A percentile compares a stretch with the other conserved stretches of the same genome.
phyloP scores from a whole-genome alignment of 805 yeast species.

The Candida krabiensis region DNA sequence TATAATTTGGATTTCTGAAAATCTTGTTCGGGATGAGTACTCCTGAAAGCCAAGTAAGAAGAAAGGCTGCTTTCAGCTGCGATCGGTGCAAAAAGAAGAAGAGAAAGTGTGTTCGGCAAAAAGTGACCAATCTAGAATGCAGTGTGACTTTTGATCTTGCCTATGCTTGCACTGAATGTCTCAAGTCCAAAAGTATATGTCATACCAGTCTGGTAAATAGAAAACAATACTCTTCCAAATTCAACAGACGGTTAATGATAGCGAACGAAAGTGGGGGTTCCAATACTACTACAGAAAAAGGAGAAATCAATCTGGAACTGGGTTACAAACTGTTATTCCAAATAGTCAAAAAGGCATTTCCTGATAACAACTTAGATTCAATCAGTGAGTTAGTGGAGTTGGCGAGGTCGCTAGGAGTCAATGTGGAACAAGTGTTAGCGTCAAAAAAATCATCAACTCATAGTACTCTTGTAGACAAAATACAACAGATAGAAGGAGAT shows the following conservation, averaged over 20 bases:
- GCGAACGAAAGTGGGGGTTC: neutral
- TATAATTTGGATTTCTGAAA: too few species aligned
- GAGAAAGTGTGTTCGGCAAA: slow-evolving; percentile 9
- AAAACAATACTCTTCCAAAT: slow-evolving; percentile 1
- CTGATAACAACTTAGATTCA: neutral
- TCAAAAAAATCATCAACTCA: neutral
- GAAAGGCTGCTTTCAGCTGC: slow-evolving; percentile 11
- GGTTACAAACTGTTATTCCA: neutral
- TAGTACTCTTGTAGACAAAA: slow-evolving; percentile 1
- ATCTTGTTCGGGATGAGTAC: too few species aligned
- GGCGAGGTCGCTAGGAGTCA: neutral
- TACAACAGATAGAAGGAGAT: neutral
- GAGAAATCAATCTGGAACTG: neutral
- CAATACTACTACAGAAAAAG: neutral
- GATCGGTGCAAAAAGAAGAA: slow-evolving; percentile 12
- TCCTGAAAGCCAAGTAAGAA: slow-evolving; percentile 1
- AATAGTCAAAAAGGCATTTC: neutral
- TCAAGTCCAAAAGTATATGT: slow-evolving; percentile 8
- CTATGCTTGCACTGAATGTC: slow-evolving; percentile 9
- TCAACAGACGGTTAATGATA: neutral
- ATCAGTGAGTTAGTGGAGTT: neutral
- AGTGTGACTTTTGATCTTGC: slow-evolving; percentile 7
- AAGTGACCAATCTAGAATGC: neutral
- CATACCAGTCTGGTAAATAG: slow-evolving; percentile 8
- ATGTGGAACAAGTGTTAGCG: neutral